Evolutionary conservation across 805 yeast genomes (phyloP).

Genomic region (Wickerhamomyces strasburgensis): DNA sequence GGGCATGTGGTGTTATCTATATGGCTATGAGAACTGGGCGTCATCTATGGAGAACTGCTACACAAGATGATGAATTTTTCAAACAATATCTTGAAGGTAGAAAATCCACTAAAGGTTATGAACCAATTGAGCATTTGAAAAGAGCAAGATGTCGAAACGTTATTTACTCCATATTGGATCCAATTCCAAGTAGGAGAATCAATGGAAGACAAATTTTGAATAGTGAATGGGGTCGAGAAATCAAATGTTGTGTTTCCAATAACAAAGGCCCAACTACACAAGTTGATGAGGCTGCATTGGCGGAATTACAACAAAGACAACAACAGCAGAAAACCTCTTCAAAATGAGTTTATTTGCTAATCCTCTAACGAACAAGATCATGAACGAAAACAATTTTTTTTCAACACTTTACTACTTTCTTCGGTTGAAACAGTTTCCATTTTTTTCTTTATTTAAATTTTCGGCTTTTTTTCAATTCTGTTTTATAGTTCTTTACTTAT

Average conservation of each 20-base stretch:
- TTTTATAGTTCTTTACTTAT: too few species aligned
- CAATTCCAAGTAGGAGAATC: slow-evolving; percentile 81
- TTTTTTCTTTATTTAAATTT: too few species aligned
- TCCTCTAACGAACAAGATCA: neutral
- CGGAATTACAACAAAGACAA: neutral
- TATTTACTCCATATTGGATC: slow-evolving; percentile 88
- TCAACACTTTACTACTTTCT: too few species aligned
- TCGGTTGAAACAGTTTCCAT: too few species aligned
- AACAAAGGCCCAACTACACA: neutral
- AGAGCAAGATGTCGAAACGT: slow-evolving; percentile 90
- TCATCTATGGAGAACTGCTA: slow-evolving; percentile 86
- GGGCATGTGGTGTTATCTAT: slow-evolving; percentile 92
- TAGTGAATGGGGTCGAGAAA: slow-evolving; percentile 95
- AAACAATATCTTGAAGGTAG: slow-evolving; percentile 69
- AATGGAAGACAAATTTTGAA: slow-evolving; percentile 83
- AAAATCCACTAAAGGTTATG: slow-evolving; percentile 80
- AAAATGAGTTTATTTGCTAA: too few species aligned
- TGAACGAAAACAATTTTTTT: neutral
- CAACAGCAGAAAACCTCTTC: neutral
- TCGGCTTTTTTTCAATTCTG: too few species aligned
- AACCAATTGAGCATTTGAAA: slow-evolving; percentile 82
- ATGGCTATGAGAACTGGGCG: slow-evolving; percentile 95
- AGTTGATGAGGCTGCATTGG: neutral
- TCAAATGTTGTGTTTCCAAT: slow-evolving; percentile 30
- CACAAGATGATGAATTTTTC: slow-evolving; percentile 76